These are phyloP conservation scores for Brassica napus DNA, from an alignment of 345 rosid species.

Conservation along the genomic window Da-Ae NC_063446.1:62492001-62492500, in stretches of 20 bases:
- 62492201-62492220: constrained; percentile 65
- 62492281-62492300: constrained; percentile 62
- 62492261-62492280: constrained; percentile 55
- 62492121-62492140: not conserved
- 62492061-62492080: not conserved
- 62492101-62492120: not conserved
- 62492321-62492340: constrained; percentile 56
- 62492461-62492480: not conserved
- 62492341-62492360: constrained; percentile 29
- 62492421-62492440: not conserved
- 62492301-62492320: constrained; percentile 72
- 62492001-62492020: constrained; percentile 50
- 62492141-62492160: constrained; percentile 47
- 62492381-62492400: not conserved
- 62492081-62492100: constrained; percentile 9
- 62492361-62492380: not conserved
- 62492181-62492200: constrained; percentile 67
- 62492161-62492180: constrained; percentile 83
- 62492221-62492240: constrained; percentile 53
- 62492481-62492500: not conserved
- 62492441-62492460: not conserved
- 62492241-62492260: constrained; percentile 51
- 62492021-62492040: constrained; percentile 28
- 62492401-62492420: not conserved
- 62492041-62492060: not conserved